Base-by-base conservation (phyloP, 768 basidiomycete genomes). In the Favolaschia claudopus region DNA sequence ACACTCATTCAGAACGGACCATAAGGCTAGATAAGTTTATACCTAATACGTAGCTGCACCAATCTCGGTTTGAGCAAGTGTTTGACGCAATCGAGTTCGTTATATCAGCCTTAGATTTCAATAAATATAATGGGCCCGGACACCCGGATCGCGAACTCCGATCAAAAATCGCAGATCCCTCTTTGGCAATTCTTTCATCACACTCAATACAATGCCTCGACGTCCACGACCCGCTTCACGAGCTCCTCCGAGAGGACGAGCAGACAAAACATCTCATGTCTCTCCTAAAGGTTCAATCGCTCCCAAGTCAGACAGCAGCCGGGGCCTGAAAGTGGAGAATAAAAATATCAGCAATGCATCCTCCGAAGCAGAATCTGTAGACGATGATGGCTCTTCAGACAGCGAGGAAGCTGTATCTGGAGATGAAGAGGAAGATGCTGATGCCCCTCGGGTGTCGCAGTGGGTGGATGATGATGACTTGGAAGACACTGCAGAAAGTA, bases 391-490 rank as follows among this genome's bases (percentile, higher is more conserved):
- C 25, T 70, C 62, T 33, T 67, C 62, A 24, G 69, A 60, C 45
- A 63, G 71, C 39, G 55, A 20, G 9, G 45, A 63, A 58, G 67
- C 54, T 13, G 60, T 57, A 9, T 65, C 66, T 2, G 60, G 54
- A 24, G 71, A 68, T 15, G 71, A 72, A 12, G 77, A 74, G n/a
- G 74, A 73, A n/a, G 79, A 81, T 54, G 69, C 73, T 5, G 87
- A 89, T 67, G 77, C 76, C 2, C 85, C 86, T 8, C 77, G 87
- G n/a, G 75, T 87, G 25, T 82, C 79, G 14, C 86, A 85, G 64
- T 90, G 87, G 86, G 75, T 82, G 5, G 85, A 83, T 39, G 85
- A 85, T 29, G 79, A 78, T 40, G 76, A 74, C 44, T 69, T 79
- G 43, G 73, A 67, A 19, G 78, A 76, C 17, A 69, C 68, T 6